Percentiles rank a stretch among this genome's conserved stretches.
Evolutionary conservation across 148 eudicot genomes (phyloP).

Genomic region (Fagopyrum esculentum): DNA sequence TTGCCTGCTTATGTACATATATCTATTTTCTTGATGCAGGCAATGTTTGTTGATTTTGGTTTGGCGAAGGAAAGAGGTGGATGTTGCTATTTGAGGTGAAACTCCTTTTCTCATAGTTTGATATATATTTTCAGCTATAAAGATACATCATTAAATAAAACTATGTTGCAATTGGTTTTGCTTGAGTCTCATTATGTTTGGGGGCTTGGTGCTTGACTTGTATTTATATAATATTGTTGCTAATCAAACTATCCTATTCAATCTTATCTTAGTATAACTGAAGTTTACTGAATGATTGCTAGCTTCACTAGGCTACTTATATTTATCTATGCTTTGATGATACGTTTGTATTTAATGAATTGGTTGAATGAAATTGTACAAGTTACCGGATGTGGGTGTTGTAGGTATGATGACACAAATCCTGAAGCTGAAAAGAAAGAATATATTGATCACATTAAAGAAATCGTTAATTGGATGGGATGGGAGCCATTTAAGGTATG

Average conservation of each 20-base stretch:
- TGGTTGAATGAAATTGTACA: slow-evolving; percentile 1
- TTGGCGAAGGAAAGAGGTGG: slow-evolving; percentile 93
- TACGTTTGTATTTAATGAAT: background rate
- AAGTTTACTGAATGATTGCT: background rate
- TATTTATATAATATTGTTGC: background rate
- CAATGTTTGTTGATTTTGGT: slow-evolving; percentile 95
- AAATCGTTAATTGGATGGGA: slow-evolving; percentile 94
- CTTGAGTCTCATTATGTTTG: background rate
- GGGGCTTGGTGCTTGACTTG: background rate
- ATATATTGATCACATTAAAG: slow-evolving; percentile 35
- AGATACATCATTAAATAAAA: background rate
- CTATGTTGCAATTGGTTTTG: background rate
- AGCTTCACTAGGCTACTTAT: background rate
- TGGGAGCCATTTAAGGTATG: slow-evolving; percentile 91
- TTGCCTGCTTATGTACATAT: background rate
- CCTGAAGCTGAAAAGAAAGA: slow-evolving; percentile 97
- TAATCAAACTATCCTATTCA: background rate
- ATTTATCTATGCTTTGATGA: background rate
- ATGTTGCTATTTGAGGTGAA: slow-evolving; percentile 79
- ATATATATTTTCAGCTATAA: background rate
- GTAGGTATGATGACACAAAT: slow-evolving; percentile 94
- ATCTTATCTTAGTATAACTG: background rate
- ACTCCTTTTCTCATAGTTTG: background rate
- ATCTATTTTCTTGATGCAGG: slow-evolving; percentile 32
- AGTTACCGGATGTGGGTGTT: slow-evolving; percentile 2